phyloP scores from a whole-genome alignment of 352 stramenopile species.

The Achlya hypogyna region DNA sequence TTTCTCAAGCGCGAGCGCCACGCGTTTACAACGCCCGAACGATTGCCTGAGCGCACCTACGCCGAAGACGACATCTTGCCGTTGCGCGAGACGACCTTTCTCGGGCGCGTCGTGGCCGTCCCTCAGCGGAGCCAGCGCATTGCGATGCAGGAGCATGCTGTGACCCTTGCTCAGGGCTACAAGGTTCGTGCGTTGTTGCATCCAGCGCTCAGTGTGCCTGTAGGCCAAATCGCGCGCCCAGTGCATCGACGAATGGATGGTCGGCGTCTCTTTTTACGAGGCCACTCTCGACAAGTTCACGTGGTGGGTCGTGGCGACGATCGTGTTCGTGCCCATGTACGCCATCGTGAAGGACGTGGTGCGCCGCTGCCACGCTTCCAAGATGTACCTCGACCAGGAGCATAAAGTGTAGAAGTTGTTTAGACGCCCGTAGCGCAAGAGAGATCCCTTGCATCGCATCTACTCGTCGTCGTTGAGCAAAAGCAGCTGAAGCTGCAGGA shows the following conservation, averaged over 20 bases:
- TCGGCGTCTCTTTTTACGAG: constrained; percentile 3
- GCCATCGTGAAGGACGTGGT: not conserved
- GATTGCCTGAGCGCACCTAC: not conserved
- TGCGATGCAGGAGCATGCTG: not conserved
- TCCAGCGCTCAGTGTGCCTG: not conserved
- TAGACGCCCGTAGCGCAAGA: not conserved
- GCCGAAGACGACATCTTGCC: constrained; percentile 5
- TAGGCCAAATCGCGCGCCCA: constrained; percentile 8
- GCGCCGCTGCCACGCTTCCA: not conserved
- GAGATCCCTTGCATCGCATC: not conserved
- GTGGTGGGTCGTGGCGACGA: not conserved
- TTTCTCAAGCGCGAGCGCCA: constrained; percentile 6
- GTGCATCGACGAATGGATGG: constrained; percentile 8
- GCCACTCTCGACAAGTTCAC: not conserved
- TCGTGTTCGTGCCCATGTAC: not conserved
- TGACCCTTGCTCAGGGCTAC: not conserved
- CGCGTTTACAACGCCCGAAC: not conserved
- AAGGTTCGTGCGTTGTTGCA: not conserved
- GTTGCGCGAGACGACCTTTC: not conserved
- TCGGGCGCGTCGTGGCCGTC: constrained; percentile 3
- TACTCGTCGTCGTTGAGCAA: constrained; percentile 24
- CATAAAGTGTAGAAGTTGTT: not conserved
- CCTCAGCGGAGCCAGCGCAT: constrained; percentile 3
- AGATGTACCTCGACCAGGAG: not conserved
- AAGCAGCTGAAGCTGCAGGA: constrained; percentile 47